A percentile compares a stretch with the other conserved stretches of the same genome.
These are phyloP conservation scores for Psophocarpus tetragonolobus DNA, from an alignment of 306 rosid genomes.

Conservation along the genomic window DNA sequence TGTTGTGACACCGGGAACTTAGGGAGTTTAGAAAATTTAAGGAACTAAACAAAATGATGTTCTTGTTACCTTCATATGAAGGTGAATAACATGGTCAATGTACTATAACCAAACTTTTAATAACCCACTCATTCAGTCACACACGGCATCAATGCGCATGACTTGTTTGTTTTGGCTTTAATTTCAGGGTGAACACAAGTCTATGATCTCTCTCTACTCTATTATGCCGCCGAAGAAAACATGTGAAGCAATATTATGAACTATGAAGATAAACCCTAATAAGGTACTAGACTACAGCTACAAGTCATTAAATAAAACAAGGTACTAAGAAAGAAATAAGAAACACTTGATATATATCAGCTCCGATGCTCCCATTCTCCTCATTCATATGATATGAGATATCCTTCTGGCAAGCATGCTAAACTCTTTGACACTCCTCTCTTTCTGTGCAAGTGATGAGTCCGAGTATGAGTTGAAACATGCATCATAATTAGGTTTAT, in stretches of 20 bases:
- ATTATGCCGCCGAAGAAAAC: neutral
- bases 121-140: neutral
- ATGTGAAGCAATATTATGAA: constrained; percentile 7
- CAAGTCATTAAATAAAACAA: neutral
- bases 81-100: neutral
- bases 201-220: neutral
- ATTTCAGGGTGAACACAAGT: neutral
- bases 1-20: neutral
- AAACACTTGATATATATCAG: neutral
- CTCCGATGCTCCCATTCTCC: neutral
- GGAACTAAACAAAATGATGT: neutral
- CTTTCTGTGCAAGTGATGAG: constrained; percentile 8
- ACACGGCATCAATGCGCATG: constrained; percentile 2
- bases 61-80: neutral
- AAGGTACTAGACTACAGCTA: neutral
- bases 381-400: neutral
- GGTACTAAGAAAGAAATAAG: neutral
- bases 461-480: neutral
- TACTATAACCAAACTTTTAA: neutral
- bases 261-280: neutral
- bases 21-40: neutral
- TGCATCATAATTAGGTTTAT: constrained; percentile 7
- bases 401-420: neutral
- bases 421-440: constrained; percentile 1
- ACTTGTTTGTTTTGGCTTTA: neutral